A percentile compares a stretch with the other conserved stretches of the same genome.
Evolutionary conservation across 768 basidiomycete species (phyloP).

Genomic region (Roridomyces roridus): DNA sequence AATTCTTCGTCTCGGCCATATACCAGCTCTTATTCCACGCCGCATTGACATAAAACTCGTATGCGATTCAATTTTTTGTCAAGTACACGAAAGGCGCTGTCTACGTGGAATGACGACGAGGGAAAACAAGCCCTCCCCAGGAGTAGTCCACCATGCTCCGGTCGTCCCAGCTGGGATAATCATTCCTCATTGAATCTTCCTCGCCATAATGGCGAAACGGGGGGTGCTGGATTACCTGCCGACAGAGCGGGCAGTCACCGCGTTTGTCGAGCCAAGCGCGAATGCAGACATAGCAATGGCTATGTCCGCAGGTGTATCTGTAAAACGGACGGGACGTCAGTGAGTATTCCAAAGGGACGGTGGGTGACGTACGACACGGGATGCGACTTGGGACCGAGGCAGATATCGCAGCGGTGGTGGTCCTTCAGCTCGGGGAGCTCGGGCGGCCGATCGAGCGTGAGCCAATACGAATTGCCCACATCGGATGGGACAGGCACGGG

Average conservation of each 20-base stretch:
- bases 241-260: neutral
- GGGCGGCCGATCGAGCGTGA: too few relatives aligned
- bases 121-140: neutral
- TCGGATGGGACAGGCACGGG: too few relatives aligned
- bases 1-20: too few relatives aligned
- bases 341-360: too few relatives aligned
- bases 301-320: neutral
- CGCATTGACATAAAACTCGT: too few relatives aligned
- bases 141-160: neutral
- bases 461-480: too few relatives aligned
- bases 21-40: too few relatives aligned
- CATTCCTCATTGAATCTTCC: neutral
- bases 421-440: too few relatives aligned
- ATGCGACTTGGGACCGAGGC: too few relatives aligned
- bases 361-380: neutral
- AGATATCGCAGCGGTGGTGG: too few relatives aligned
- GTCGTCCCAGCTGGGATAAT: neutral
- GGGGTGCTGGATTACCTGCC: neutral
- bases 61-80: too few relatives aligned
- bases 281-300: slow-evolving; percentile 4
- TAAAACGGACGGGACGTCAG: neutral
- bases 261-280: neutral
- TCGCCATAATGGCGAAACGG: slow-evolving; percentile 1
- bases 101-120: neutral
- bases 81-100: too few relatives aligned